Evolutionary conservation across 306 rosid genomes (phyloP).

Genomic region (Aeschynomene evenia): DNA sequence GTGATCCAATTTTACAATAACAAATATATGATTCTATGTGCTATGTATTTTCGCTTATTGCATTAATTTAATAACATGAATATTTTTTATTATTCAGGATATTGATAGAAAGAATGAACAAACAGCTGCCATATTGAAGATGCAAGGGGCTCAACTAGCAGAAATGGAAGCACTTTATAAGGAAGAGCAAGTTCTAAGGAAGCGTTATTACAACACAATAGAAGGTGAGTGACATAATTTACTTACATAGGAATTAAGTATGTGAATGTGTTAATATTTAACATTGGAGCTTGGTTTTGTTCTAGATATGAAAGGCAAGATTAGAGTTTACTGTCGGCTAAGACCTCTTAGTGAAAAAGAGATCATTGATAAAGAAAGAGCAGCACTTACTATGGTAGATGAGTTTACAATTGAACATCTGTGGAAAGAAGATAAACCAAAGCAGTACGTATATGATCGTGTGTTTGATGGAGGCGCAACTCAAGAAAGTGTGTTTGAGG

Average conservation of each 20-base stretch:
- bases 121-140: conserved; percentile 83
- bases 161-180: conserved; percentile 86
- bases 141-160: conserved; percentile 94
- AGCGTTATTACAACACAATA: conserved; percentile 86
- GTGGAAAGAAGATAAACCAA: conserved; percentile 87
- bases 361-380: conserved; percentile 51
- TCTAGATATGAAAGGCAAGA: conserved; percentile 98
- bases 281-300: conserved; percentile 21
- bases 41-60: neutral
- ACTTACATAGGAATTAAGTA: neutral
- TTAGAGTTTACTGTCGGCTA: conserved; percentile 88
- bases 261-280: neutral
- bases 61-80: neutral
- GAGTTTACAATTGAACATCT: conserved; percentile 90
- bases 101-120: conserved; percentile 98
- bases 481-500: conserved; percentile 89
- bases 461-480: conserved; percentile 71
- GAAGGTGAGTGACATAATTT: conserved; percentile 57
- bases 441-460: conserved; percentile 75
- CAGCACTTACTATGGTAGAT: conserved; percentile 48
- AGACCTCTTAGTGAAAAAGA: conserved; percentile 84
- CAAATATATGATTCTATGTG: neutral
- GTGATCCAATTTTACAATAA: conserved; percentile 10
- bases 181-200: conserved; percentile 88
- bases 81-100: conserved; percentile 49